These are phyloP conservation scores for Tolypocladium tropicale DNA, from an alignment of 2,329 filamentous ascomycete species.

Conservation along the genomic window DNA sequence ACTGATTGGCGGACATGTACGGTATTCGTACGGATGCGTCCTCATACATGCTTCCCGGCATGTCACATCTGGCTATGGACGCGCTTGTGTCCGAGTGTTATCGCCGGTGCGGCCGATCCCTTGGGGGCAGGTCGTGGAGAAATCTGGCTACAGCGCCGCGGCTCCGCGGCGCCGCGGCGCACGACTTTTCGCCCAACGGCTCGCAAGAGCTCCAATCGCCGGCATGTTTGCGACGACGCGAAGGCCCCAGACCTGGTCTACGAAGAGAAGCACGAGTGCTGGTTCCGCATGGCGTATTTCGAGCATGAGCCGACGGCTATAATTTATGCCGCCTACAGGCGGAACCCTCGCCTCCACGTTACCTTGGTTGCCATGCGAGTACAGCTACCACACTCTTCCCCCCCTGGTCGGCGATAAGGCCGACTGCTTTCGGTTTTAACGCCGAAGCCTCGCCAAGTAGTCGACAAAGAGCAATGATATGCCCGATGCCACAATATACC, in stretches of 20 bases:
- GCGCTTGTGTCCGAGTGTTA: not conserved
- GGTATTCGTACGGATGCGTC: too few species aligned
- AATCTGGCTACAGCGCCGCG: not conserved
- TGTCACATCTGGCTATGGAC: too few species aligned
- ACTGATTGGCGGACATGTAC: too few species aligned
- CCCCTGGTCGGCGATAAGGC: not conserved
- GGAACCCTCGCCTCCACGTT: not conserved
- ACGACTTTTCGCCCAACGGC: not conserved
- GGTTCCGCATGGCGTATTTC: not conserved
- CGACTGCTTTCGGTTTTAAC: not conserved
- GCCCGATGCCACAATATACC: too few species aligned
- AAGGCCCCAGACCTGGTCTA: not conserved
- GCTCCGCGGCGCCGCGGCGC: not conserved
- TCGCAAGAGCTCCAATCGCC: not conserved
- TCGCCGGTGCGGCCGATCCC: not conserved
- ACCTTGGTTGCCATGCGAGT: too few species aligned
- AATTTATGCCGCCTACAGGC: too few species aligned
- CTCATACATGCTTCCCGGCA: not conserved
- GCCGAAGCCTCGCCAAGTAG: too few species aligned
- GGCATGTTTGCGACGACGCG: not conserved
- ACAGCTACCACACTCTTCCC: not conserved
- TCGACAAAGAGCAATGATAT: too few species aligned
- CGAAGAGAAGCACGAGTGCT: not conserved
- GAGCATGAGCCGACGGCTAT: too few species aligned
- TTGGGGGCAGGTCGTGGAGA: too few species aligned